Base-by-base conservation (phyloP, 352 stramenopile genomes). In the Pythium volutum region DNA sequence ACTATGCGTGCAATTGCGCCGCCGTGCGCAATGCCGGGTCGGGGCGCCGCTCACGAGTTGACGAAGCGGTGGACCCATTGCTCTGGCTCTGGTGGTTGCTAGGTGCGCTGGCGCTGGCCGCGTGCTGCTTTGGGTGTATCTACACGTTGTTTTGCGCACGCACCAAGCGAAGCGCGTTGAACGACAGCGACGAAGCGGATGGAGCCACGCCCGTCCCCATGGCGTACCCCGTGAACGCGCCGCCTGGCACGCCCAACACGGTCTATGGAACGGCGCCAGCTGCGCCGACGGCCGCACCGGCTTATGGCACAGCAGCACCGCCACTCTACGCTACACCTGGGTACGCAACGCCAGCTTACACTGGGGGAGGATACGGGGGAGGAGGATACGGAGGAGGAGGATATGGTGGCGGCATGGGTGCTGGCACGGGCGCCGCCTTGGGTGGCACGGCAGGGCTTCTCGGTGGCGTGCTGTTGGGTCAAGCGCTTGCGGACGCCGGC, bases 81-180 rank as follows among this genome's bases (percentile, higher is more conserved):
- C 20, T 69, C 27, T 80, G 73, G 77, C 59, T 87, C 10, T 84
- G 71, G 75, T 84, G 62, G 63, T 25, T 81, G 4, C 64, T 84
- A 14, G 68, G 68, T 25, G 69, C 25, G 3, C 23, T 68, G 4
- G 46, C 39, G 12, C 41, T 69, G 1, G 45, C 52, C 9, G 8
- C 36, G 20, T 61, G 47, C 25, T 73, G 66, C 26, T 50, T 36
- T 2, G 43, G 60, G 20, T 69, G 60, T 27, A 22, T 53, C 42
- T 73, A 45, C 18, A 47, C 61, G 54, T n/a, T 69, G 36, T 57
- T 34, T 34, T 34, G 29, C 29, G 29, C 22, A 54, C 36, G n/a
- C 6, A 54, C 20, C 23, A 41, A 34, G 8, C 45, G 48, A 7
- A 16, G 12, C 7, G 10, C 16, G 29, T 27, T 42, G 0, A 27